Percentiles rank a stretch among this genome's conserved stretches.
phyloP scores from a whole-genome alignment of 2,329 filamentous ascomycete species.

The Lasiodiplodia sp. region DNA sequence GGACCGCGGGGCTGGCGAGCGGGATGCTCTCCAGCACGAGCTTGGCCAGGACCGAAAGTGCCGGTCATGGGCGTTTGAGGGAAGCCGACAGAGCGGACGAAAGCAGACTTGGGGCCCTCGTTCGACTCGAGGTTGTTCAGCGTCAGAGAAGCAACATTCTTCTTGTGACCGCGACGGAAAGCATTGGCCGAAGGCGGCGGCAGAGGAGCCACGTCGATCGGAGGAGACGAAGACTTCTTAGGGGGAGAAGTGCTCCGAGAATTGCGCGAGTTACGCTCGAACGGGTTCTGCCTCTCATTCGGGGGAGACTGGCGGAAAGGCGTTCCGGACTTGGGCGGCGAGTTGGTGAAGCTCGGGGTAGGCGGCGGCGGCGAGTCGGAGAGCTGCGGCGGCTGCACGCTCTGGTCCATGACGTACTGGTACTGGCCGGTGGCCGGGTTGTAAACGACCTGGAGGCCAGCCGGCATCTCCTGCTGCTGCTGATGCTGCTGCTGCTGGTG shows the following conservation, averaged over 20 bases:
- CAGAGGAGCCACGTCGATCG: constrained; percentile 73
- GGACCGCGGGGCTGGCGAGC: constrained; percentile 91
- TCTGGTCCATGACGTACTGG: constrained; percentile 76
- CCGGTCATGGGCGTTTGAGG: constrained; percentile 82
- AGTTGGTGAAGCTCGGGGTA: constrained; percentile 46
- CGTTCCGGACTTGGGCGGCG: constrained; percentile 48
- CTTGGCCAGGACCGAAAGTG: constrained; percentile 91
- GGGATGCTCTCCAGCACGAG: constrained; percentile 91
- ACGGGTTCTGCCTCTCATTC: constrained; percentile 60
- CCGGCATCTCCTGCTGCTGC: constrained; percentile 69
- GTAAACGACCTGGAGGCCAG: constrained; percentile 82
- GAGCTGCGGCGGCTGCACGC: constrained; percentile 42
- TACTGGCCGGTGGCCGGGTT: constrained; percentile 87
- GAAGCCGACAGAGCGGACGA: constrained; percentile 64
- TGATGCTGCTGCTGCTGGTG: constrained; percentile 63
- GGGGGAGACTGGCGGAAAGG: constrained; percentile 83
- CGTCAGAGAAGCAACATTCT: constrained; percentile 74
- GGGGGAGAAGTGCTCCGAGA: constrained; percentile 71
- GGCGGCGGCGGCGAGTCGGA: constrained; percentile 59
- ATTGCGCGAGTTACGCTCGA: constrained; percentile 38
- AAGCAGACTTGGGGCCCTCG: constrained; percentile 75
- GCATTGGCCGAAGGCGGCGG: constrained; percentile 89
- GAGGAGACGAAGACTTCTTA: constrained; percentile 71
- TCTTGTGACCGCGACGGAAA: constrained; percentile 94
- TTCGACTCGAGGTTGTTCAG: constrained; percentile 64